phyloP scores from a whole-genome alignment of 1,139 yeast genomes.

The Meyerozyma smithsonii region DNA sequence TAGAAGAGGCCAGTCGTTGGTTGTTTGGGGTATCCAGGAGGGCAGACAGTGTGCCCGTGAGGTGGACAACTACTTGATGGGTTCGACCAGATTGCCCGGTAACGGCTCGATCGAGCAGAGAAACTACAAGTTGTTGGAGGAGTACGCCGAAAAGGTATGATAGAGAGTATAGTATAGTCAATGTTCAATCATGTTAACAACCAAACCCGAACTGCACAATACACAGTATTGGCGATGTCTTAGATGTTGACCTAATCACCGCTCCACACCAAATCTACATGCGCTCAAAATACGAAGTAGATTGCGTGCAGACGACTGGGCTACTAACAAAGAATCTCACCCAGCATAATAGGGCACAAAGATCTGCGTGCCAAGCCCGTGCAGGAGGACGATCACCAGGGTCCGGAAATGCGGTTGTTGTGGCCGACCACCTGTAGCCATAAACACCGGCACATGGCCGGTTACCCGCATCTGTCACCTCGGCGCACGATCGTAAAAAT shows the following conservation, averaged over 20 bases:
- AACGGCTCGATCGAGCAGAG: constrained; percentile 89
- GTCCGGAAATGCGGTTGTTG: background rate
- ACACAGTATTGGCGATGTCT: no score
- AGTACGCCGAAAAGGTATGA: constrained; percentile 58
- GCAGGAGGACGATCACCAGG: background rate
- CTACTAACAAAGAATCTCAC: no score
- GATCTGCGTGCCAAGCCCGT: no score
- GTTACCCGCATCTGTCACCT: constrained; percentile 1
- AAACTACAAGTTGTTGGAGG: constrained; percentile 68
- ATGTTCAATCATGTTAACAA: no score
- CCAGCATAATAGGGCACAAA: no score
- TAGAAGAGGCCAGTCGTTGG: constrained; percentile 96
- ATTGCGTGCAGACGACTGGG: no score
- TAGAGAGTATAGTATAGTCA: no score
- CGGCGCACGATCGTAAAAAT: background rate
- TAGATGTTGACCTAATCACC: no score
- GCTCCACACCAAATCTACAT: no score
- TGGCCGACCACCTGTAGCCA: background rate
- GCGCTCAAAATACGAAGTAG: no score
- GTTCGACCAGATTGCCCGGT: constrained; percentile 81
- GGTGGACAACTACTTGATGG: constrained; percentile 77
- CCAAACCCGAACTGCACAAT: no score
- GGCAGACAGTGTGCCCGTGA: constrained; percentile 98
- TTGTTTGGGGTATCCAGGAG: constrained; percentile 99
- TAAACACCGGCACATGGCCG: background rate